phyloP scores from a whole-genome alignment of 306 rosid species.

The Sindora glabra region DNA sequence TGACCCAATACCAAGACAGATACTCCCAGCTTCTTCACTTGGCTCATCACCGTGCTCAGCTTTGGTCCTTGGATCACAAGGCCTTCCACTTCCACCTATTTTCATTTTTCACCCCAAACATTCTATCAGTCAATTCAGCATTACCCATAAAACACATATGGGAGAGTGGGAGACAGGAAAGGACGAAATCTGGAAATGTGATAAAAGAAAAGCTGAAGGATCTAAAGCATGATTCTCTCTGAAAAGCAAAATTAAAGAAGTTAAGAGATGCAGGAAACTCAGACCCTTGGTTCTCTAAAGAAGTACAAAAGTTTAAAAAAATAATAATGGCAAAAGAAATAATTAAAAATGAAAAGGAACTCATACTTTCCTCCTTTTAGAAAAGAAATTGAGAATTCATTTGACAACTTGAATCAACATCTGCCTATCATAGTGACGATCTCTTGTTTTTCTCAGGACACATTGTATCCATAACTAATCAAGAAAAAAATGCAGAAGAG shows the following conservation, averaged over 20 bases:
- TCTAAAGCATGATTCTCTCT: slow-evolving; percentile 15
- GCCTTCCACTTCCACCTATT: slow-evolving; percentile 85
- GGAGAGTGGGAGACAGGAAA: background rate
- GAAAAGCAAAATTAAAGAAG: slow-evolving; percentile 30
- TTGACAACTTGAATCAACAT: slow-evolving; percentile 24
- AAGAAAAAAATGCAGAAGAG: background rate
- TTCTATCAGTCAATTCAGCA: background rate
- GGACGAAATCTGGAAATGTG: background rate
- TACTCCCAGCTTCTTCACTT: slow-evolving; percentile 88
- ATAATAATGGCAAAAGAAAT: background rate
- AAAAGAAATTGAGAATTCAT: slow-evolving; percentile 3
- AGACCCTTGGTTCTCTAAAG: slow-evolving; percentile 25
- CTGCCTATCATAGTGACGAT: slow-evolving; percentile 9
- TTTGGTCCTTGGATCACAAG: slow-evolving; percentile 85
- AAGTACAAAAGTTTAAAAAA: slow-evolving; percentile 9
- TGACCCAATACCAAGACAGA: slow-evolving; percentile 88
- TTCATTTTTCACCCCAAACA: background rate
- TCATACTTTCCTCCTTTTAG: background rate
- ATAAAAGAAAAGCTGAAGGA: slow-evolving; percentile 24
- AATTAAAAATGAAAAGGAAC: background rate
- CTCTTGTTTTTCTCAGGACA: background rate
- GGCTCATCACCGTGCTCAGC: slow-evolving; percentile 66
- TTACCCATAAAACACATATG: background rate
- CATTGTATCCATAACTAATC: background rate
- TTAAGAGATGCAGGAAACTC: slow-evolving; percentile 22